A percentile compares a stretch with the other conserved stretches of the same genome.
Evolutionary conservation across 2,329 filamentous ascomycete species (phyloP).

Genomic region (Zymoseptoria brevis): DNA sequence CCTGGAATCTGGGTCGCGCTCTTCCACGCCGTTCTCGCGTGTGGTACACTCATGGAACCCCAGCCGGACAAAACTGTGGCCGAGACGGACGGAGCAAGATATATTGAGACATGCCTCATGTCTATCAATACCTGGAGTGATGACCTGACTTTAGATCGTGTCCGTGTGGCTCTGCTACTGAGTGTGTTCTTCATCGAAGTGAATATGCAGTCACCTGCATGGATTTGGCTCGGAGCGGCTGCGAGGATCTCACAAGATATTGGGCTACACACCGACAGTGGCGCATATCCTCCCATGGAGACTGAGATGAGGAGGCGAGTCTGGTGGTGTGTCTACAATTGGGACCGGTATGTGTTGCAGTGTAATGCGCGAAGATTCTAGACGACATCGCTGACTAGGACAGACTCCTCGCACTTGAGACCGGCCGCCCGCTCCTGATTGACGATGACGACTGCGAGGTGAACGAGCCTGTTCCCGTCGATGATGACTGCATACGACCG

Average conservation of each 20-base stretch:
- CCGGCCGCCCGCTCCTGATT: constrained; percentile 73
- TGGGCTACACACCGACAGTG: constrained; percentile 68
- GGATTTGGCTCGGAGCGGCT: constrained; percentile 75
- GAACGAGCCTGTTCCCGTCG: constrained; percentile 66
- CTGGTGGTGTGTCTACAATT: constrained; percentile 91
- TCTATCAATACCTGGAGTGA: constrained; percentile 77
- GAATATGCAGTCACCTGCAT: constrained; percentile 77
- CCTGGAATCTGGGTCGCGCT: constrained; percentile 67
- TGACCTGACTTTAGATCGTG: constrained; percentile 66
- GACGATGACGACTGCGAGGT: constrained; percentile 85
- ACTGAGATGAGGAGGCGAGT: constrained; percentile 77
- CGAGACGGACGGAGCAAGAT: constrained; percentile 51
- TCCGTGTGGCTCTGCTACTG: constrained; percentile 61
- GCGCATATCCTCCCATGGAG: constrained; percentile 66
- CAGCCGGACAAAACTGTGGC: constrained; percentile 48
- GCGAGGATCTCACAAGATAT: constrained; percentile 77
- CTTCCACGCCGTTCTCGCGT: constrained; percentile 75
- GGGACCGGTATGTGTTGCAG: constrained; percentile 62
- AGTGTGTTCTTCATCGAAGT: constrained; percentile 76
- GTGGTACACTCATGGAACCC: constrained; percentile 66
- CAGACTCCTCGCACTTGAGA: constrained; percentile 67
- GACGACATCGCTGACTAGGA: constrained; percentile 1
- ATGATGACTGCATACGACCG: constrained; percentile 65
- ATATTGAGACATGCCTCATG: constrained; percentile 62
- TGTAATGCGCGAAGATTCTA: background rate